These are phyloP conservation scores for Eucalyptus erythrocorys DNA, from an alignment of 345 rosid species.

Conservation along the genomic window DNA sequence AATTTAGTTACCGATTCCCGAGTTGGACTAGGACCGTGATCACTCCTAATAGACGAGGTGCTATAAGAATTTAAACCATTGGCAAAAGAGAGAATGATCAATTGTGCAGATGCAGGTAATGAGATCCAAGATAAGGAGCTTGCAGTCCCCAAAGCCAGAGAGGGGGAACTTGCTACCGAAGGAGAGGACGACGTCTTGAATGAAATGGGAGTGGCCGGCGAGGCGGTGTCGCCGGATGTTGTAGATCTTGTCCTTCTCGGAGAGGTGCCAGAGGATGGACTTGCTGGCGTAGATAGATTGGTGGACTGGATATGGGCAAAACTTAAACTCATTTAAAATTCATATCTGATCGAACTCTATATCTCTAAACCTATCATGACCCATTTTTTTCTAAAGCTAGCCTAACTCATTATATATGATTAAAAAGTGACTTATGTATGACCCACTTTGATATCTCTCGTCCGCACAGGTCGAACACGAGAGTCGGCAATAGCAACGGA, in stretches of 20 bases:
- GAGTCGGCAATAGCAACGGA: not conserved
- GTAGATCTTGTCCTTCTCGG: conserved; percentile 59
- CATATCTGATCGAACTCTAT: not conserved
- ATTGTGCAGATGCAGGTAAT: conserved; percentile 52
- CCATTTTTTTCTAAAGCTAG: not conserved
- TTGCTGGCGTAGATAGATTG: conserved; percentile 24
- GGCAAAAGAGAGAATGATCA: not conserved
- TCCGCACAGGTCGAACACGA: not conserved
- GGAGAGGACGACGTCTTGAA: conserved; percentile 74
- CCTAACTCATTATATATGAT: not conserved
- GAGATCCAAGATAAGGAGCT: conserved; percentile 94
- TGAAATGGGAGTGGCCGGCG: conserved; percentile 82
- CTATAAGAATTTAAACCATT: not conserved
- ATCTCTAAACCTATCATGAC: not conserved
- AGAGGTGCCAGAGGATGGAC: conserved; percentile 74
- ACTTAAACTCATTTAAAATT: not conserved
- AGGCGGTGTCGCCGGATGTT: conserved; percentile 70
- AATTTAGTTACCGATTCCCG: too few species aligned
- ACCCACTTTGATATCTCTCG: not conserved
- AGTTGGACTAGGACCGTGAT: fast-evolving
- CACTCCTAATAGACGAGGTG: fast-evolving
- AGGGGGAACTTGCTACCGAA: conserved; percentile 88
- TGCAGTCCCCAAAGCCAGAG: conserved; percentile 17
- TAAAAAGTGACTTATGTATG: not conserved
- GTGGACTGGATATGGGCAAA: not conserved